Percentiles rank a stretch among this genome's conserved stretches.
Evolutionary conservation across 208 protist genomes (phyloP).

Genomic region (Crithidia fasciculata): DNA sequence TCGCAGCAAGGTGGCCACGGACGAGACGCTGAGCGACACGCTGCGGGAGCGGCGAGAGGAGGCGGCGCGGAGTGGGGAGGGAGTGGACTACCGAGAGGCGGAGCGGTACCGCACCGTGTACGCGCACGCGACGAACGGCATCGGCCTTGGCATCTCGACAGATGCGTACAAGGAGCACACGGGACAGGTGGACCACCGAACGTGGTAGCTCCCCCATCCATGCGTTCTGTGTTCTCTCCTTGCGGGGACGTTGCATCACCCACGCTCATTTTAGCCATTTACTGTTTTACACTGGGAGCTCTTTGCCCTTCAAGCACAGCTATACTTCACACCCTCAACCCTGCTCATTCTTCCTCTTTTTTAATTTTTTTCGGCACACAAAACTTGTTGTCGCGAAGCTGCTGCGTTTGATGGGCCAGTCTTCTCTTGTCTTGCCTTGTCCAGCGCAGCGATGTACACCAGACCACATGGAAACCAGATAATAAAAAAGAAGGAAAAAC

Average conservation of each 20-base stretch:
- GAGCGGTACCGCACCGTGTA: conserved; percentile 49
- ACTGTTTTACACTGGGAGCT: too few relatives aligned
- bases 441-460: background rate
- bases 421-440: too few relatives aligned
- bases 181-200: conserved; percentile 39
- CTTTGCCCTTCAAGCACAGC: too few relatives aligned
- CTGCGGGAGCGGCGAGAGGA: conserved; percentile 42
- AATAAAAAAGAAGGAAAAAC: background rate
- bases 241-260: background rate
- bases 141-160: conserved; percentile 74
- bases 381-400: too few relatives aligned
- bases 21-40: conserved; percentile 35
- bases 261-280: too few relatives aligned
- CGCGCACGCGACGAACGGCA: conserved; percentile 65
- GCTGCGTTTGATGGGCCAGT: too few relatives aligned
- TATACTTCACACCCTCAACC: too few relatives aligned
- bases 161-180: conserved; percentile 77
- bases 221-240: background rate
- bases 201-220: conserved; percentile 18
- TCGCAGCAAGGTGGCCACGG: conserved; percentile 49
- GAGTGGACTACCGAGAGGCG: conserved; percentile 63
- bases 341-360: background rate
- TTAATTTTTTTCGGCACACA: background rate
- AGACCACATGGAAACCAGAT: background rate
- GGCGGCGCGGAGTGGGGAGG: conserved; percentile 49